phyloP scores from a whole-genome alignment of 106 monocot species.

The Dendrobium nobile region DNA sequence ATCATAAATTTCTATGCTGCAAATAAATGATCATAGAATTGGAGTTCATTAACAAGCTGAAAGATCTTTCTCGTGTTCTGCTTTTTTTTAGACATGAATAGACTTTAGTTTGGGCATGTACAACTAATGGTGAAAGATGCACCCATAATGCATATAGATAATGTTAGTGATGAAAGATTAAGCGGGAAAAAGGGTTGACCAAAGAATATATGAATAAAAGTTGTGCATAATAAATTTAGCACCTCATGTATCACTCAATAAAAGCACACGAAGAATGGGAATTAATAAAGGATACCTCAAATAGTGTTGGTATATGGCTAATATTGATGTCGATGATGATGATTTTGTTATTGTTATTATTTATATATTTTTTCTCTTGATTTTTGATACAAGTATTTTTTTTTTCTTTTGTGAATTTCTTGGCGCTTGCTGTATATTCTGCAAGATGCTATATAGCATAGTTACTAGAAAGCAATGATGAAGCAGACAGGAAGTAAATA shows the following conservation, averaged over 20 bases:
- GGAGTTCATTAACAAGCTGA: no score
- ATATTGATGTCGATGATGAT: not conserved
- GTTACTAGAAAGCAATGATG: not conserved
- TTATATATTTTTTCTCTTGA: not conserved
- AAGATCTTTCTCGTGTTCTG: no score
- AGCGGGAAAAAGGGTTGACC: no score
- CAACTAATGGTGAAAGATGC: no score
- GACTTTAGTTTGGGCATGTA: no score
- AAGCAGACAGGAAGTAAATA: no score
- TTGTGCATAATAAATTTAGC: not conserved
- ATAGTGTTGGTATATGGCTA: not conserved
- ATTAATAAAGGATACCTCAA: not conserved
- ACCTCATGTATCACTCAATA: not conserved
- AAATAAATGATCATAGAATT: no score
- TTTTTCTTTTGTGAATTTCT: not conserved
- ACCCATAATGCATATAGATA: no score
- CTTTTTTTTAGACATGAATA: no score
- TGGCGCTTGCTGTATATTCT: not conserved
- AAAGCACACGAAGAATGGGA: not conserved
- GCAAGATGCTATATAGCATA: not conserved
- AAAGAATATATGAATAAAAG: not conserved
- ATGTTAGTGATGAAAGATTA: no score
- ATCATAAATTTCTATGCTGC: no score
- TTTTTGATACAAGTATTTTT: no score
- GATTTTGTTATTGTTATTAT: not conserved